Evolutionary conservation across 805 yeast species (phyloP), one percentile per base, ranked within the genome.

Genomic region (Wickerhamiella dianesei): DNA sequence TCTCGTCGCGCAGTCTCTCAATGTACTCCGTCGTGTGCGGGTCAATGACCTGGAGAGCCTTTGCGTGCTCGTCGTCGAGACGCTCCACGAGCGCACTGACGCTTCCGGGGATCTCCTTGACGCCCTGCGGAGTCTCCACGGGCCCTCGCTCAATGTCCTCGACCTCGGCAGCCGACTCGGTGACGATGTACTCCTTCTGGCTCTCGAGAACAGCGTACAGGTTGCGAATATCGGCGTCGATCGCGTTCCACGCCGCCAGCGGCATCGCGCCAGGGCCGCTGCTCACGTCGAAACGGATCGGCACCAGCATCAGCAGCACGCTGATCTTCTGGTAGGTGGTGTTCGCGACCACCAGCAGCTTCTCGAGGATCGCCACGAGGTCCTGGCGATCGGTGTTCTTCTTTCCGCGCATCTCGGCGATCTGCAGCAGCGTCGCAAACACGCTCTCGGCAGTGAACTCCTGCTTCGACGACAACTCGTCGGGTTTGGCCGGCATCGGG

Each of bases 11-110:
- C 61, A 92, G 75, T 64, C 97, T 78, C 55, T 81, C 83, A 55
- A 92, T 75, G 65, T 89, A 92, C 65, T 92, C 98, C 48, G 85
- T 80, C 20, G 96, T 82, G 64, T 92, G 96, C 41, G 96, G 95
- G 65, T 92, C 97, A 59, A 86, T 80, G 55, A 77, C 77, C 62
- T 88, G 87, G 58, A 92, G 74, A 42, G 94, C 85, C 56, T 81
- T 79, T 52, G 83, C 82, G 59, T 88, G 81, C 69, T 92, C 99
- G 60, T 89, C 97, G 62, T 87, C 96, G 52, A 92, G 74, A 65
- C 96, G 80, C 70, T 89, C 98, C 51, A 89, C 82, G 50, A 83
- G 76, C 6, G 96, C 80, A 43, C 82, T 76, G 43, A 92, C 70
- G 21, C 95, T 83, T 43, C 99, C 98, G 50, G 80, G 73, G 47